phyloP scores from a whole-genome alignment of 1,139 yeast genomes.

The Hyphopichia burtonii region DNA sequence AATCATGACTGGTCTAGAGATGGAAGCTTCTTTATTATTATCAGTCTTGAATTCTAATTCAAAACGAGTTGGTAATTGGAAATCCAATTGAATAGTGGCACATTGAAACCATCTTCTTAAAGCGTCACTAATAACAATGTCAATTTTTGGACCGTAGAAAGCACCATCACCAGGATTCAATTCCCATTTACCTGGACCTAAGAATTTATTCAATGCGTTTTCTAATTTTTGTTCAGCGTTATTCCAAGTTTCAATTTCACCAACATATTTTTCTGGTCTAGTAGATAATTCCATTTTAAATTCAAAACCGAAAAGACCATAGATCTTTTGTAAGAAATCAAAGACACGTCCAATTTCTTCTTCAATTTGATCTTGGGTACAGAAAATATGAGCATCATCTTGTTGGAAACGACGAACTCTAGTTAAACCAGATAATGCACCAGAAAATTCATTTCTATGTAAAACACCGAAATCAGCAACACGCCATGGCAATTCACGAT shows the following conservation, averaged over 20 bases:
- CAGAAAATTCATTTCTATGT: conserved; percentile 94
- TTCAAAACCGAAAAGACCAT: conserved; percentile 83
- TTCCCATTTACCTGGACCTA: conserved; percentile 84
- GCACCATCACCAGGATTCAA: conserved; percentile 97
- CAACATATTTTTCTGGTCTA: conserved; percentile 90
- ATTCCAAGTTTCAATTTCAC: conserved; percentile 85
- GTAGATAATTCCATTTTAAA: conserved; percentile 91
- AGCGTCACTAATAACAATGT: conserved; percentile 88
- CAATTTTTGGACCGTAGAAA: conserved; percentile 98
- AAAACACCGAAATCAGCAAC: conserved; percentile 95
- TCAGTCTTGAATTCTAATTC: conserved; percentile 83
- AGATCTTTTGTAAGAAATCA: conserved; percentile 74
- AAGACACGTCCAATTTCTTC: conserved; percentile 77
- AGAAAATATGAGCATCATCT: conserved; percentile 98
- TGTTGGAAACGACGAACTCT: conserved; percentile 98
- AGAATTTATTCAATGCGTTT: conserved; percentile 61
- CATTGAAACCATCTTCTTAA: conserved; percentile 95
- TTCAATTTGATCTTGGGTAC: conserved; percentile 85
- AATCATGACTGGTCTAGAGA: conserved; percentile 88
- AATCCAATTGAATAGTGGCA: conserved; percentile 96
- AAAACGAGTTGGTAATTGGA: conserved; percentile 92
- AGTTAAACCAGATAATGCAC: conserved; percentile 81
- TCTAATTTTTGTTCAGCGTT: conserved; percentile 78
- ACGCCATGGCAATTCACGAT: conserved; percentile 93
- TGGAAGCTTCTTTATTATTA: conserved; percentile 42